phyloP scores from a whole-genome alignment of 1,139 yeast genomes.

The Yamadazyma jaroonii region DNA sequence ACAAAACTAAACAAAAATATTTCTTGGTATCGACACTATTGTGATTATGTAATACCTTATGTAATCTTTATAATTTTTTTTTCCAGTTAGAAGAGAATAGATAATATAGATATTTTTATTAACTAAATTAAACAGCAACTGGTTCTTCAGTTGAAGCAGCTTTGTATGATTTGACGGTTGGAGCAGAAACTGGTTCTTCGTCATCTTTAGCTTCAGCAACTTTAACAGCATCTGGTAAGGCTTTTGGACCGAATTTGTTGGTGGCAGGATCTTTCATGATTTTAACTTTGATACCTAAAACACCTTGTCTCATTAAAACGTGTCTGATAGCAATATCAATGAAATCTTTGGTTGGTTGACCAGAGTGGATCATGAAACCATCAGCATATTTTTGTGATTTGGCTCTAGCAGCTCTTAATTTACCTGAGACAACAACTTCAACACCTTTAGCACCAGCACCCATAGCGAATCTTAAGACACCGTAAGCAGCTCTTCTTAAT shows the following conservation, averaged over 20 bases:
- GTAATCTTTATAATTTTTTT: too few relatives aligned
- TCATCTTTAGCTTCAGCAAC: slow-evolving; percentile 98
- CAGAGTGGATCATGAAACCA: slow-evolving; percentile 99
- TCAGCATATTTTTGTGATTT: slow-evolving; percentile 99
- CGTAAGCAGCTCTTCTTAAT: slow-evolving; percentile 99
- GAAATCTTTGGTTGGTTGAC: slow-evolving; percentile 99
- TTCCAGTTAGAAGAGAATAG: too few relatives aligned
- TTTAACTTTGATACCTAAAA: slow-evolving; percentile 98
- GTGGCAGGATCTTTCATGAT: slow-evolving; percentile 98
- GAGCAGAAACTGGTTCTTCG: slow-evolving; percentile 74
- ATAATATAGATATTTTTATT: slow-evolving; percentile 1
- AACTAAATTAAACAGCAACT: slow-evolving; percentile 24
- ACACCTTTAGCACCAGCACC: slow-evolving; percentile 99
- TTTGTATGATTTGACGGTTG: slow-evolving; percentile 76
- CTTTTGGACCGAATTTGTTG: slow-evolving; percentile 85
- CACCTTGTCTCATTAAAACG: slow-evolving; percentile 99
- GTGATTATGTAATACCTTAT: too few relatives aligned
- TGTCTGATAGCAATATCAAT: slow-evolving; percentile 99
- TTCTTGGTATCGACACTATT: not conserved
- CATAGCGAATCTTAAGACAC: slow-evolving; percentile 99
- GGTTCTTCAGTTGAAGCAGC: slow-evolving; percentile 30
- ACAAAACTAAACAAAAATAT: not conserved
- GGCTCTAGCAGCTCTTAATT: slow-evolving; percentile 99
- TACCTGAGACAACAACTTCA: slow-evolving; percentile 99
- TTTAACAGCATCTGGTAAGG: slow-evolving; percentile 92